These are phyloP conservation scores for Brachypodium distachyon DNA, from an alignment of 202 grass and related monocot species.

Conservation along the genomic window DNA sequence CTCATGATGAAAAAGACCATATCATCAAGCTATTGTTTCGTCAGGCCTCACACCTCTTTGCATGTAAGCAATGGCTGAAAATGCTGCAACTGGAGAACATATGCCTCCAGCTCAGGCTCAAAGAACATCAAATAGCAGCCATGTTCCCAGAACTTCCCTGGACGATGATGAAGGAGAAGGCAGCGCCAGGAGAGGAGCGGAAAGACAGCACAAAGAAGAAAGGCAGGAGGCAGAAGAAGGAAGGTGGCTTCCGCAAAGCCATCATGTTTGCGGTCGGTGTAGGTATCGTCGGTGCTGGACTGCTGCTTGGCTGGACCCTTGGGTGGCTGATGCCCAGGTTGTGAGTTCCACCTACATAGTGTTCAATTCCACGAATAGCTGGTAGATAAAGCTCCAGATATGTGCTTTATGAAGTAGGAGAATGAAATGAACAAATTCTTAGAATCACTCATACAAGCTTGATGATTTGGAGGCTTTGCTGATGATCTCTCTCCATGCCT, in stretches of 20 bases:
- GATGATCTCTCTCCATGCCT: slow-evolving; percentile 1
- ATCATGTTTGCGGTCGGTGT: slow-evolving; percentile 63
- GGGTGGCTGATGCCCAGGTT: slow-evolving; percentile 66
- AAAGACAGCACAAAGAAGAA: slow-evolving; percentile 28
- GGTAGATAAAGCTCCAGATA: not conserved
- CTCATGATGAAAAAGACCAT: slow-evolving; percentile 71
- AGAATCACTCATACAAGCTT: not conserved
- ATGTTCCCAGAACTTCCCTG: slow-evolving; percentile 59
- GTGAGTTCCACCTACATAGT: not conserved
- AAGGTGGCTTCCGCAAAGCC: slow-evolving; percentile 17
- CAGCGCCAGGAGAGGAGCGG: not conserved
- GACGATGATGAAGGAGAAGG: slow-evolving; percentile 36
- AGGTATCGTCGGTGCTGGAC: slow-evolving; percentile 61
- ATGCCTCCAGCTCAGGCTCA: slow-evolving; percentile 71
- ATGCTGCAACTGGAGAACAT: slow-evolving; percentile 82
- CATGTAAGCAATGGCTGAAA: slow-evolving; percentile 81
- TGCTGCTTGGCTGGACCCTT: slow-evolving; percentile 84
- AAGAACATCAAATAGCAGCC: slow-evolving; percentile 49
- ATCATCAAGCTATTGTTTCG: slow-evolving; percentile 72
- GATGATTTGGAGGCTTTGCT: slow-evolving; percentile 16
- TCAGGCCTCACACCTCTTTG: slow-evolving; percentile 80
- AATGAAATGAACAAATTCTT: slow-evolving; percentile 13
- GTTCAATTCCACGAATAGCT: not conserved
- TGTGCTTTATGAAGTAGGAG: not conserved
- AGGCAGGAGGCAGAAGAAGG: slow-evolving; percentile 36